Evolutionary conservation across 345 rosid genomes (phyloP), one percentile per base, ranked within the genome.

Genomic region (Crucihimalaya himalaica): DNA sequence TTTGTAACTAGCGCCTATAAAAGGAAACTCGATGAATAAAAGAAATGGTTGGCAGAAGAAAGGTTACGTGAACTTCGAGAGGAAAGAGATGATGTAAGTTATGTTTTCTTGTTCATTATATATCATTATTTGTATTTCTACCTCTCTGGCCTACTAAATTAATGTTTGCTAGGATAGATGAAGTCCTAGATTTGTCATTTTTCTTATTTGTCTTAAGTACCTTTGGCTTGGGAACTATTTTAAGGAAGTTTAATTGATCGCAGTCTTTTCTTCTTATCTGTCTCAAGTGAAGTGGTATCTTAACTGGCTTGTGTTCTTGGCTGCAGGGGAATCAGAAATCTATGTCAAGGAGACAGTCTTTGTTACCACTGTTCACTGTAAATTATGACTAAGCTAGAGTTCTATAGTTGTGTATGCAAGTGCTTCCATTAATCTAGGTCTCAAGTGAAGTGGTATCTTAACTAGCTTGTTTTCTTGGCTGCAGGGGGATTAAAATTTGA

Each of bases 31-130:
- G 98, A 87, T 34, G 98, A 92, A 71, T 93, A 88, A 72, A 83
- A 84, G 16, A 85, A 84, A 79, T 96, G 96, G 97, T 72, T 80
- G 77, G 89, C 78, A 7, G 91, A 92, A 81, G 92, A 90, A 63
- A 86, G 85, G 14, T 7, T 86, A 51, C 96, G 94, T 31, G 82
- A 90, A 64, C 85, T 88, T 68, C 82, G 63, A 25, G 98, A 95
- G 79, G 96, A 88, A 79, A 92, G 79, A 81, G 99, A 92, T 8
- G 99, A 89, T 82, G 99, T 90, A 86, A 73, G 94, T 80, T 23
- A 5, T 68, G 8, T 46, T 70, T 29, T 16, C 53, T 62, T 0
- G 5, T 25, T 48, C 46, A 11, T 61, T 46, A n/a, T 35, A 6
- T 25, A n/a, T 62, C 18, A 61, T 72, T n/a, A 6, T 72, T 61